phyloP scores from a whole-genome alignment of 768 basidiomycete species.

The Xerocomus spinulosus region DNA sequence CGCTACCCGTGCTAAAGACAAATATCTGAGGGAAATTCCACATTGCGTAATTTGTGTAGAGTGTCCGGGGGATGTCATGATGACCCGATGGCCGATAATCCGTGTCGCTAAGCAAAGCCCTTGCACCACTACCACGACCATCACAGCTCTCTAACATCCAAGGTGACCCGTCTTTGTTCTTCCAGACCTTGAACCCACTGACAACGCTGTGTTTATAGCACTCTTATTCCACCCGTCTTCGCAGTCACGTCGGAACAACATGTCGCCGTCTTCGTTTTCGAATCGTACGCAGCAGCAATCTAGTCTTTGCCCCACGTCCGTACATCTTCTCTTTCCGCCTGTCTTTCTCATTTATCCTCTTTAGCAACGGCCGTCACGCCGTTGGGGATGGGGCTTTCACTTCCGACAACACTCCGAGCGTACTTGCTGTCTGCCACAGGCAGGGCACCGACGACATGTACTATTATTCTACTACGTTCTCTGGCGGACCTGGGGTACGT shows the following conservation, averaged over 20 bases:
- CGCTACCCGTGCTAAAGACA: too few relatives aligned
- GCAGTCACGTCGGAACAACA: conserved; percentile 79
- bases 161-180: conserved; percentile 2
- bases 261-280: conserved; percentile 70
- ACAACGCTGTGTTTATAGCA: conserved; percentile 4
- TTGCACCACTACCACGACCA: conserved; percentile 17
- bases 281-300: conserved; percentile 73
- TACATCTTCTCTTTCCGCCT: conserved; percentile 18
- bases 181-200: not conserved
- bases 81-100: conserved; percentile 3
- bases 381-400: conserved; percentile 95
- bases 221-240: conserved; percentile 1
- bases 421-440: conserved; percentile 82
- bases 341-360: conserved; percentile 12
- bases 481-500: conserved; percentile 86
- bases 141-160: not conserved
- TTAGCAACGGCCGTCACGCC: conserved; percentile 91
- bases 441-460: conserved; percentile 79
- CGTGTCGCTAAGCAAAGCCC: not conserved
- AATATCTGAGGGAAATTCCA: too few relatives aligned
- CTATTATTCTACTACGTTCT: conserved; percentile 91
- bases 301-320: conserved; percentile 94
- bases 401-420: conserved; percentile 71
- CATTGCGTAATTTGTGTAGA: not conserved
- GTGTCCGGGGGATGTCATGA: conserved; percentile 18